Conservation (phyloP, 2,329 filamentous ascomycete species). For the Berkeleyomyces basicola region DNA sequence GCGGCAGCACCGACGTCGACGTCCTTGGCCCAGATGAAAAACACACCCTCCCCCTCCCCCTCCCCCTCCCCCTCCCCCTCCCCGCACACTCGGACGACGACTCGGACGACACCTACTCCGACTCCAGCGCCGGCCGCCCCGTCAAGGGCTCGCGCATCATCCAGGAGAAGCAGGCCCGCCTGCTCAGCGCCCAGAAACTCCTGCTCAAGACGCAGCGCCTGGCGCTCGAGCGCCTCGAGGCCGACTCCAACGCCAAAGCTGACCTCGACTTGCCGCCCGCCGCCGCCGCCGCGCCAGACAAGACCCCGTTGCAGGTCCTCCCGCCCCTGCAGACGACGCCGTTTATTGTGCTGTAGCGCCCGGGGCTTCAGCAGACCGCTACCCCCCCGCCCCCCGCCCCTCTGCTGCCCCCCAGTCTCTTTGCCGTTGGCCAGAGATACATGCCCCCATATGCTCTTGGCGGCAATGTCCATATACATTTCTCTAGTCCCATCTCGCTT, state of each 20-base stretch:
- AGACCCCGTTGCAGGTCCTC: background rate
- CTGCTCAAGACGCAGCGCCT: conserved; percentile 19
- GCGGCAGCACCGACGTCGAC: conserved; percentile 6
- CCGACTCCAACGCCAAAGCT: background rate
- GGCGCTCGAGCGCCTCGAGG: background rate
- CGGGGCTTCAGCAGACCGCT: too few relatives aligned
- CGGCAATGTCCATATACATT: too few relatives aligned
- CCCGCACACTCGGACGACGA: conserved; percentile 16
- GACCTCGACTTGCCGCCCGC: background rate
- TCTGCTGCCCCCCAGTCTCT: too few relatives aligned
- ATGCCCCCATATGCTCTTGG: too few relatives aligned
- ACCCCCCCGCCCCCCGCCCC: too few relatives aligned
- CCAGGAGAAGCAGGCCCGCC: conserved; percentile 23
- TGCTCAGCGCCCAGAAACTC: conserved; percentile 26
- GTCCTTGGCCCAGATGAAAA: conserved; percentile 3
- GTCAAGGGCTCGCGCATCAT: conserved; percentile 18
- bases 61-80: conserved; percentile 13
- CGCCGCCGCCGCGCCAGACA: background rate
- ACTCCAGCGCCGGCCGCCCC: conserved; percentile 17
- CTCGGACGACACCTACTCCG: conserved; percentile 15
- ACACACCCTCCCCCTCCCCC: conserved; percentile 10
- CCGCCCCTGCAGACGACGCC: background rate
- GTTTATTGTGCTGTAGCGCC: background rate
- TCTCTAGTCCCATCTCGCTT: too few relatives aligned
- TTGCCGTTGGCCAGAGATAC: too few relatives aligned